Evolutionary conservation across 352 stramenopile species (phyloP), one percentile per base, ranked within the genome.

Genomic region (Aphanomyces stellatus): DNA sequence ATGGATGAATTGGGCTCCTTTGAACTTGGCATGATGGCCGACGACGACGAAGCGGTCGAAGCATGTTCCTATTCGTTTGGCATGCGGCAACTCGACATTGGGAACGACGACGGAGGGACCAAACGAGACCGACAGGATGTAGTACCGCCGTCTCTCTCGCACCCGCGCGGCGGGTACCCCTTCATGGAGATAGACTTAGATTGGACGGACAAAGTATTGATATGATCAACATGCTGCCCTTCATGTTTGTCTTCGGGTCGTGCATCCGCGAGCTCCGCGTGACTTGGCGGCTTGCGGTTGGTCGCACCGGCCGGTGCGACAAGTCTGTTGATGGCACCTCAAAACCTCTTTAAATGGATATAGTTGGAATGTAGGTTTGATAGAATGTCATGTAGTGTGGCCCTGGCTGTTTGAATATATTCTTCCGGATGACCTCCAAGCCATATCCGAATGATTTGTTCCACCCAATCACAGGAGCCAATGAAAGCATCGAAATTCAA

Each of bases 161-260:
- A 46, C 13, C 25, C 0, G 15, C 13, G 49, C 13, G 28, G 25
- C 25, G 49, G 49, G 30, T 57, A 34, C 11, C 37, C 55, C 10
- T 31, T 59, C 37, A 24, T 67, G 17, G 60, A 67, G 24, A 34
- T 67, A 67, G 60, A 67, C 34, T 35, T 67, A 48, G 60, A 67
- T 24, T 67, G 60, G 60, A 67, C 60, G n/a, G 60, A 67, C 27
- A 67, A 67, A 31, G 49, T 67, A 8, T 33, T 67, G 33, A 60
- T 67, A 33, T 60, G 51, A 60, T 34, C 34, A 63, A 42, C 24
- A 53, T 53, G 10, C 24, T 24, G 5, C 34, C 5, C 8, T 19
- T 56, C 19, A 11, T 60, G 19, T 42, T 15, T 28, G 15, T 8
- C n/a, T n/a, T n/a, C n/a, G n/a, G n/a, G n/a, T n/a, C n/a, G n/a